Evolutionary conservation across 768 basidiomycete genomes (phyloP).

Genomic region (Leccinum longicurvipes): DNA sequence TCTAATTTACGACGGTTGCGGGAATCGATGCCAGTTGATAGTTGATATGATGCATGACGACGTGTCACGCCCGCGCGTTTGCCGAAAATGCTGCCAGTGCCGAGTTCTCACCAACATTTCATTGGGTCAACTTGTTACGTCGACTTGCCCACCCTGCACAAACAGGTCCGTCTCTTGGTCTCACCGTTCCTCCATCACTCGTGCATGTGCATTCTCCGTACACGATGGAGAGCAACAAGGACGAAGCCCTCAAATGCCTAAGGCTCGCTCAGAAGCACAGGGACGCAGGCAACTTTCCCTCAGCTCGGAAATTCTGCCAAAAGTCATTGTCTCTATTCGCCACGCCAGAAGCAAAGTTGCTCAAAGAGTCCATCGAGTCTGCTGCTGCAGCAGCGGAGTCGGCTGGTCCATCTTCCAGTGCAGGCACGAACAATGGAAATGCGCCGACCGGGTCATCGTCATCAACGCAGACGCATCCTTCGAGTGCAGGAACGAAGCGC

Average conservation of each 20-base stretch:
- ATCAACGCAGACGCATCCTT: constrained; percentile 66
- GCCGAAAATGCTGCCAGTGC: constrained; percentile 5
- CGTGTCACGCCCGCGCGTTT: constrained; percentile 8
- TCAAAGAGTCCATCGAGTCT: constrained; percentile 65
- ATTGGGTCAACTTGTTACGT: constrained; percentile 4
- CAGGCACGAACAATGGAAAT: constrained; percentile 31
- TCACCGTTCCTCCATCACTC: constrained; percentile 9
- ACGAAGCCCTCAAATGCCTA: constrained; percentile 83
- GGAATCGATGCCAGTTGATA: neutral
- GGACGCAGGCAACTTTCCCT: constrained; percentile 64
- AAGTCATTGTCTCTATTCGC: constrained; percentile 83
- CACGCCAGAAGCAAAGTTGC: constrained; percentile 67
- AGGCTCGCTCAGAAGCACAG: constrained; percentile 74
- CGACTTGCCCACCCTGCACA: too few species aligned
- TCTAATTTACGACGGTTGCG: neutral
- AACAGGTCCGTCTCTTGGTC: constrained; percentile 2
- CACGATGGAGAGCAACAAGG: constrained; percentile 82
- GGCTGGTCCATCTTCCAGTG: constrained; percentile 39
- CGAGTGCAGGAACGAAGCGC: constrained; percentile 68
- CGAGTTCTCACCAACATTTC: constrained; percentile 24
- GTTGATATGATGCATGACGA: neutral
- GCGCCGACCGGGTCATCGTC: constrained; percentile 43
- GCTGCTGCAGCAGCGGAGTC: constrained; percentile 39
- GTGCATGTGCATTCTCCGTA: constrained; percentile 4
- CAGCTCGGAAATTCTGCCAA: constrained; percentile 84